Base-by-base conservation (phyloP, 495 filamentous ascomycete species). In the Cenococcum geophilum region DNA sequence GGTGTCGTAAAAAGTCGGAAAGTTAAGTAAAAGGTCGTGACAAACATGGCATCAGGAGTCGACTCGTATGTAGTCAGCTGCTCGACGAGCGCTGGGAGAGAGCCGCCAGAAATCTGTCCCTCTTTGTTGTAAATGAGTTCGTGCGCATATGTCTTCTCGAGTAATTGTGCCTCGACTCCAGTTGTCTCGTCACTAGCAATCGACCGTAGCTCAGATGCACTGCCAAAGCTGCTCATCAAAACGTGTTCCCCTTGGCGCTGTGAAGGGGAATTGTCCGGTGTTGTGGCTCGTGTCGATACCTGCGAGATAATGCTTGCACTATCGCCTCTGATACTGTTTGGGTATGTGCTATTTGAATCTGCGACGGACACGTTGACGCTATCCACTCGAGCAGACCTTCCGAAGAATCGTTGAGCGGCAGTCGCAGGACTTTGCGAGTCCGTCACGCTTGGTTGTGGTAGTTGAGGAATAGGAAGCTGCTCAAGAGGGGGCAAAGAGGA, bases 1-100 rank as follows among this genome's bases (percentile, higher is more conserved):
- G 95, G 91, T 0, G 89, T 88, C 50, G 90, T 89, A 63, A 99
- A 99, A 20, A 96, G 83, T 47, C 95, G 88, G 77, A 99, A 99
- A 27, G 95, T 97, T 45, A 97, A 84, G 74, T 95, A 97, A 72
- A 99, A 97, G 0, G 95, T 89, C 2, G 89, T 88, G 55, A 97
- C 89, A 68, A 97, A 99, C 71, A 89, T 83, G 37, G 89, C 84
- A 71, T 97, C 92, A 1, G 95, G 95, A 1, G 93, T 96, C 0
- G 90, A 88, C 70, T 96, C 89, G 71, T 95, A 91, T 0, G 89
- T 89, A 1, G 95, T 99, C 25, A 99, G 82, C 67, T 88, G 85
- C 74, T 99, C 95, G 50, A 99, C 88, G 54, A 99, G 76, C 6
- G 95, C 92, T 27, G 89, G 85, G 14, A 99, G 80, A 18, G 91